phyloP scores from a whole-genome alignment of 2,329 filamentous ascomycete species.

The Exophiala sideris region DNA sequence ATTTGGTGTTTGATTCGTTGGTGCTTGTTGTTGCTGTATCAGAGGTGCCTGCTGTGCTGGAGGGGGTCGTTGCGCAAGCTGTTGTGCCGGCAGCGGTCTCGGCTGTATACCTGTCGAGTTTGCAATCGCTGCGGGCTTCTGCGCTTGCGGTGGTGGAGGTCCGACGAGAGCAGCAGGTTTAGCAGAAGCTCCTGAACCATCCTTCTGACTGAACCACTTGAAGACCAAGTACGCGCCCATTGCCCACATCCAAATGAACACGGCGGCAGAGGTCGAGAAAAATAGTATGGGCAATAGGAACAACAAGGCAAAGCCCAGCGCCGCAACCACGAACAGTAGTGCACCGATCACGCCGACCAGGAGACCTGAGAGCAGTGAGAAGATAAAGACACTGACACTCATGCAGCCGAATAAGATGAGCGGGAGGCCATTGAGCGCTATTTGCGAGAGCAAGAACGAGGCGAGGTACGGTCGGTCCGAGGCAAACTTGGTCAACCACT shows the following conservation, averaged over 20 bases:
- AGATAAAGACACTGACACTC: constrained; percentile 58
- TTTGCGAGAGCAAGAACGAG: constrained; percentile 64
- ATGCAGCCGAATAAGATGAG: constrained; percentile 67
- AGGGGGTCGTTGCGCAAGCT: too few species aligned
- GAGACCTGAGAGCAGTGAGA: constrained; percentile 61
- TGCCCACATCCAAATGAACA: constrained; percentile 66
- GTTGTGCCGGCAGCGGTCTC: too few species aligned
- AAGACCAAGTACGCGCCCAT: constrained; percentile 51
- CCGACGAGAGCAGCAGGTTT: background rate
- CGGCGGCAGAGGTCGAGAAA: constrained; percentile 60
- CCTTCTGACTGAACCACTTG: constrained; percentile 26
- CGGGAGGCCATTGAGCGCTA: constrained; percentile 64
- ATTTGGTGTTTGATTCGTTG: background rate
- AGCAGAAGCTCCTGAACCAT: constrained; percentile 17
- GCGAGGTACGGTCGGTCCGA: constrained; percentile 65
- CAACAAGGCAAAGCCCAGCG: constrained; percentile 63
- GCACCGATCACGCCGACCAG: constrained; percentile 50
- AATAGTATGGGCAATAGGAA: constrained; percentile 67
- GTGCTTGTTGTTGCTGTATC: background rate
- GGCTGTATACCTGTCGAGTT: too few species aligned
- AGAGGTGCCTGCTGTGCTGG: background rate
- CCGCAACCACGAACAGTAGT: constrained; percentile 63
- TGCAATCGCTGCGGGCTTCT: background rate
- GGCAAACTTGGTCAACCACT: constrained; percentile 55
- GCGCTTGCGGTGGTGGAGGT: background rate